Percentiles rank a stretch among this genome's conserved stretches.
These are phyloP conservation scores for Didymella arachidicola DNA, from an alignment of 2,329 filamentous ascomycete species.

Conservation along the genomic window DNA sequence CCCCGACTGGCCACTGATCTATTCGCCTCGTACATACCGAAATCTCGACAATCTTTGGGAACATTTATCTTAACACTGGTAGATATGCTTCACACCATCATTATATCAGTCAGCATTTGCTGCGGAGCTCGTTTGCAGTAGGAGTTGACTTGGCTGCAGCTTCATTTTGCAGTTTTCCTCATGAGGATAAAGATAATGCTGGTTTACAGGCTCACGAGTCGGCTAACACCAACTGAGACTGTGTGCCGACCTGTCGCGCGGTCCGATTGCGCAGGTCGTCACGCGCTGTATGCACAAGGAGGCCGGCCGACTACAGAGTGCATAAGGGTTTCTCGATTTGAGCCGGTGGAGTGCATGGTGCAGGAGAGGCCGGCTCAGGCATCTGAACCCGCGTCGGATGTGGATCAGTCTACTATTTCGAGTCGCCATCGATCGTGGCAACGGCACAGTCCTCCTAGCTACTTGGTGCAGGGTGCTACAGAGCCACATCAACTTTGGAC, in stretches of 20 bases:
- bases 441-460: too few species aligned
- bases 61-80: too few species aligned
- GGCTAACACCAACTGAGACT: neutral
- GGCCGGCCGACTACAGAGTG: neutral
- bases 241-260: neutral
- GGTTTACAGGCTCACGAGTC: neutral
- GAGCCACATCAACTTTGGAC: too few species aligned
- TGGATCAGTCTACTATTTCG: neutral
- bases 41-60: too few species aligned
- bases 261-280: neutral
- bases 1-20: too few species aligned
- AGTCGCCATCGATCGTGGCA: neutral
- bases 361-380: neutral
- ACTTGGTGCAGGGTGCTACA: too few species aligned
- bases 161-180: neutral
- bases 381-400: neutral
- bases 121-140: neutral
- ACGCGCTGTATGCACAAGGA: neutral
- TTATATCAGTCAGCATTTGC: neutral
- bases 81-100: too few species aligned
- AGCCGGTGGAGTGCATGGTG: neutral
- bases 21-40: too few species aligned
- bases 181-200: neutral
- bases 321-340: neutral
- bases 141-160: neutral